A percentile compares a stretch with the other conserved stretches of the same genome.
phyloP scores from a whole-genome alignment of 2,329 filamentous ascomycete genomes.

The Orbilia ellipsospora region DNA sequence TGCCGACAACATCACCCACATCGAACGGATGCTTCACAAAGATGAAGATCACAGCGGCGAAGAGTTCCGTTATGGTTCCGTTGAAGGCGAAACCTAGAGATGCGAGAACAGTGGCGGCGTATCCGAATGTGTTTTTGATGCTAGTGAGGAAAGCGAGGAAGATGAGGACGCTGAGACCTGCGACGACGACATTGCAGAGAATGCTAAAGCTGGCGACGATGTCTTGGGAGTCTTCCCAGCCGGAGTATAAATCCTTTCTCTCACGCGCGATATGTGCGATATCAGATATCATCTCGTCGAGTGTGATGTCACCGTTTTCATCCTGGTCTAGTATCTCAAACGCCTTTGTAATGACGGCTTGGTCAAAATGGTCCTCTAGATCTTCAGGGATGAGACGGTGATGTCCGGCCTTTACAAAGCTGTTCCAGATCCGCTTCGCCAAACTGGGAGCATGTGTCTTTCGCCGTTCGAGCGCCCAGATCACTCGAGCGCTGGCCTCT shows the following conservation, averaged over 20 bases:
- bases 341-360: conserved; percentile 62
- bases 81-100: conserved; percentile 59
- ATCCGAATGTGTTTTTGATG: conserved; percentile 58
- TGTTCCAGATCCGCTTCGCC: conserved; percentile 89
- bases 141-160: conserved; percentile 58
- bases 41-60: conserved; percentile 59
- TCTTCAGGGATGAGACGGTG: conserved; percentile 78
- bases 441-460: conserved; percentile 73
- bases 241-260: conserved; percentile 76
- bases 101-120: conserved; percentile 35
- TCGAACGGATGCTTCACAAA: conserved; percentile 61
- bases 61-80: conserved; percentile 58
- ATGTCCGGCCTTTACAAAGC: conserved; percentile 88
- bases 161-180: conserved; percentile 60
- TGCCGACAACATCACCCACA: conserved; percentile 61
- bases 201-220: conserved; percentile 61
- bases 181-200: conserved; percentile 59
- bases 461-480: conserved; percentile 22
- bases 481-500: conserved; percentile 12
- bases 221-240: conserved; percentile 59
- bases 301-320: conserved; percentile 89
- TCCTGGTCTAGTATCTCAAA: conserved; percentile 85
- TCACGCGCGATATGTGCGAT: conserved; percentile 85
- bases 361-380: conserved; percentile 69
- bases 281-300: conserved; percentile 93